Evolutionary conservation across 129 eudicot species (phyloP).

Genomic region (Rutidosis leptorrhynchoides): DNA sequence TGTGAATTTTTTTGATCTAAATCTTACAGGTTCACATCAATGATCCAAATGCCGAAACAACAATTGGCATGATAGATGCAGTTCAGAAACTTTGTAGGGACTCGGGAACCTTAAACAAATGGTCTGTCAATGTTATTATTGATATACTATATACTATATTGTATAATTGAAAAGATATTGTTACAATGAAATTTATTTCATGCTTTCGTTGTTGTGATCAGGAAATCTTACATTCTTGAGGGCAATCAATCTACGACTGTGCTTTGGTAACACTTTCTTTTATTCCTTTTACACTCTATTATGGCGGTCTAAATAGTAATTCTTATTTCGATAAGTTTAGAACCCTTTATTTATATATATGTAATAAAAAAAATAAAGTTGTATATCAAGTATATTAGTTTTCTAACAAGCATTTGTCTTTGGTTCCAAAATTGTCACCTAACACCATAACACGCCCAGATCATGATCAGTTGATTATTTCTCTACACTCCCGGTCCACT

Average conservation of each 20-base stretch:
- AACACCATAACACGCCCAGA: not conserved
- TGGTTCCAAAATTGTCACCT: not conserved
- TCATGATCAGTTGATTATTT: not conserved
- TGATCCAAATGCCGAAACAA: constrained; percentile 16
- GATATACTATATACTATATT: no score
- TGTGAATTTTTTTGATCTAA: not conserved
- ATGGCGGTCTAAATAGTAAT: no score
- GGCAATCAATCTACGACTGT: not conserved
- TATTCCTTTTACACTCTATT: no score
- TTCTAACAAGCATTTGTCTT: no score
- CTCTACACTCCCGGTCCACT: no score
- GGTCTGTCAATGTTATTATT: not conserved
- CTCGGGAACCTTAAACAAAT: not conserved
- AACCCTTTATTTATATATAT: no score
- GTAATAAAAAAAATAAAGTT: no score
- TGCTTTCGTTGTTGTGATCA: not conserved
- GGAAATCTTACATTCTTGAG: not conserved
- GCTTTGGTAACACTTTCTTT: not conserved
- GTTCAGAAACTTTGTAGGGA: constrained; percentile 4
- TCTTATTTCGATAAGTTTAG: no score
- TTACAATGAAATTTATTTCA: not conserved
- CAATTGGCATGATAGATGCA: not conserved
- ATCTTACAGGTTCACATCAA: constrained; percentile 52
- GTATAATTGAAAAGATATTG: not conserved
- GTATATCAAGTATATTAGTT: no score